These are phyloP conservation scores for Curvularia hawaiiensis DNA, from an alignment of 2,329 filamentous ascomycete genomes.

Conservation along the genomic window DNA sequence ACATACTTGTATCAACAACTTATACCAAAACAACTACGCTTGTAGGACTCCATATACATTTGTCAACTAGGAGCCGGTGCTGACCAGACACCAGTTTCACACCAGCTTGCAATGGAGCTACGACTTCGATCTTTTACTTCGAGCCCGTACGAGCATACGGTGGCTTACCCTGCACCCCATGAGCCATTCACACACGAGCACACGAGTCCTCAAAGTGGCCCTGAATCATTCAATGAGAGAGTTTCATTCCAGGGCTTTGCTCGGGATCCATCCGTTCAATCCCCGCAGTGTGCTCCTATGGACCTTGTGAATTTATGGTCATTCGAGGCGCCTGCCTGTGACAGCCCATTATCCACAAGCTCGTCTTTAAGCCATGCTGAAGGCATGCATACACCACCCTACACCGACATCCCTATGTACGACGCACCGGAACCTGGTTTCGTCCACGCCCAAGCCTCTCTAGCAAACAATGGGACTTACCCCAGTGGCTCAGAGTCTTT, in stretches of 20 bases:
- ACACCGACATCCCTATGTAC: slow-evolving; percentile 3
- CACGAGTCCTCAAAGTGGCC: slow-evolving; percentile 2
- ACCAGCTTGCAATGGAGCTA: slow-evolving; percentile 15
- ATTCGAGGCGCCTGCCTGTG: slow-evolving; percentile 10
- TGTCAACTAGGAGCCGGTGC: background rate
- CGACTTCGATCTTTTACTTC: slow-evolving; percentile 13
- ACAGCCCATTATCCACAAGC: slow-evolving; percentile 21
- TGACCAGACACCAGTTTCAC: slow-evolving; percentile 5
- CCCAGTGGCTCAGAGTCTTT: slow-evolving; percentile 3
- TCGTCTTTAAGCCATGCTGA: slow-evolving; percentile 21
- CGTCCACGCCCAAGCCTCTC: background rate
- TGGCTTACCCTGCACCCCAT: slow-evolving; percentile 7
- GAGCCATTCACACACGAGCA: slow-evolving; percentile 9
- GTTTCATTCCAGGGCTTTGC: slow-evolving; percentile 5
- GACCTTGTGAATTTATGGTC: slow-evolving; percentile 22
- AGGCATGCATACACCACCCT: slow-evolving; percentile 18
- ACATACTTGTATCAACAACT: too few relatives aligned
- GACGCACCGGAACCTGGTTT: slow-evolving; percentile 3
- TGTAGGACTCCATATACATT: background rate
- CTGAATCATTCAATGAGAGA: slow-evolving; percentile 15
- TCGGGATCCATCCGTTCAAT: slow-evolving; percentile 5
- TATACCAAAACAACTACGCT: background rate
- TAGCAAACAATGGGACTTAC: background rate
- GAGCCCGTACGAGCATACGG: slow-evolving; percentile 15
- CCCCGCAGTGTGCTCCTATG: slow-evolving; percentile 11